A percentile compares a stretch with the other conserved stretches of the same genome.
Conservation (phyloP, 2,329 filamentous ascomycete genomes). For the Polychaeton citri region DNA sequence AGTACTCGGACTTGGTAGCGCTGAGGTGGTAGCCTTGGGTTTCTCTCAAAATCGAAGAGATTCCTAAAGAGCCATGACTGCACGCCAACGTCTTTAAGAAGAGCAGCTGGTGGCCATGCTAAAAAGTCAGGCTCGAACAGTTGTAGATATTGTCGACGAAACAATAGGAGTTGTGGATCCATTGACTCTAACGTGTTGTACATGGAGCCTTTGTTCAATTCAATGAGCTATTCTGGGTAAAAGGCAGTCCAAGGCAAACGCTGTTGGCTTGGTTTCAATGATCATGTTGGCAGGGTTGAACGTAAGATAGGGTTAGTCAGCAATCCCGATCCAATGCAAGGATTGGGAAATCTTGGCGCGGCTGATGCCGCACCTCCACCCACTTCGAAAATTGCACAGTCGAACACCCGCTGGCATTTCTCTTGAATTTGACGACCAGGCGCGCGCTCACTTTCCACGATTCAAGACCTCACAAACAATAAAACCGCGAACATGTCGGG, state of each 20-base stretch:
- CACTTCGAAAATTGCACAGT: background rate
- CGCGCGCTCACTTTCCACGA: constrained; percentile 5
- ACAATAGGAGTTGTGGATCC: constrained; percentile 26
- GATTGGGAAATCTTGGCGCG: background rate
- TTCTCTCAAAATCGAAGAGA: constrained; percentile 49
- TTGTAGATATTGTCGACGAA: constrained; percentile 69
- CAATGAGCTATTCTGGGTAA: too few relatives aligned
- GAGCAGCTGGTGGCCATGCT: constrained; percentile 46
- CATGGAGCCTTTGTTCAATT: too few relatives aligned
- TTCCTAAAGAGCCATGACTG: constrained; percentile 54
- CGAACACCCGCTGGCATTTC: too few relatives aligned
- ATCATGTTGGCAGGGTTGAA: too few relatives aligned
- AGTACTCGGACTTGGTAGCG: constrained; percentile 60
- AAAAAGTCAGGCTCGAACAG: constrained; percentile 49
- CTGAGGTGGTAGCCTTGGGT: constrained; percentile 47
- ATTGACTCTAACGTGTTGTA: constrained; percentile 6
- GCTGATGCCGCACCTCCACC: background rate
- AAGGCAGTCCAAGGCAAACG: too few relatives aligned
- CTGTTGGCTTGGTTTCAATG: too few relatives aligned
- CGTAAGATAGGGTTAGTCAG: too few relatives aligned
- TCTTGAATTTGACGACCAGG: background rate
- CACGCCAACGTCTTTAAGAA: constrained; percentile 46
- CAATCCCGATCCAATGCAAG: too few relatives aligned
- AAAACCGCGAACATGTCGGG: constrained; percentile 71
- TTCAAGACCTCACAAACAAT: constrained; percentile 15